phyloP scores from a whole-genome alignment of 129 eudicot genomes.

The Ambrosia artemisiifolia region DNA sequence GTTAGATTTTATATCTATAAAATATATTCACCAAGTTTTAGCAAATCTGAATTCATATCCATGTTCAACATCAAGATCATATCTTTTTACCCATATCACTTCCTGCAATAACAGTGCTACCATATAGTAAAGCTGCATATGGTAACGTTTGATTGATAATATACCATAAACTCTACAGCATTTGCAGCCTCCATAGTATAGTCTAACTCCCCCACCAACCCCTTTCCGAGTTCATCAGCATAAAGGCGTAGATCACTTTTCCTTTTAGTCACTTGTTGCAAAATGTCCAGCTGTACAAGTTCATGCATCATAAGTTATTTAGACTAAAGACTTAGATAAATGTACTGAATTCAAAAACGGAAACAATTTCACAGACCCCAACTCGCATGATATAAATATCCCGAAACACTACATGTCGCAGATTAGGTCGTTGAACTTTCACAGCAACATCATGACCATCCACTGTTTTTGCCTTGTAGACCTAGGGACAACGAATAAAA shows the following conservation, averaged over 20 bases:
- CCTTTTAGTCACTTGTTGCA: slow-evolving; percentile 81
- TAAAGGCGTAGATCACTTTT: slow-evolving; percentile 79
- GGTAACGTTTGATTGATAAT: neutral
- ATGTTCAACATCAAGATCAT: slow-evolving; percentile 8
- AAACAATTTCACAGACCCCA: slow-evolving; percentile 72
- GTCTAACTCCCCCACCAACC: slow-evolving; percentile 92
- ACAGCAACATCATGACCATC: slow-evolving; percentile 87
- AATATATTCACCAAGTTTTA: neutral
- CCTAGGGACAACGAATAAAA: slow-evolving; percentile 40
- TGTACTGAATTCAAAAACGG: slow-evolving; percentile 12
- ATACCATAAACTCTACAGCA: slow-evolving; percentile 78
- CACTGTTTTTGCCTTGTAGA: slow-evolving; percentile 72
- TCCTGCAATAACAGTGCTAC: slow-evolving; percentile 17
- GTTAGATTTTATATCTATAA: slow-evolving; percentile 4
- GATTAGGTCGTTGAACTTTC: slow-evolving; percentile 97
- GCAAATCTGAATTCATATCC: slow-evolving; percentile 5
- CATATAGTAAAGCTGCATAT: slow-evolving; percentile 5
- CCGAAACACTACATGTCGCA: slow-evolving; percentile 77
- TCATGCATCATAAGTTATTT: slow-evolving; percentile 28
- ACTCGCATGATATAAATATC: slow-evolving; percentile 90
- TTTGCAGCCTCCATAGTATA: slow-evolving; percentile 91
- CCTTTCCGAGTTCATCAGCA: slow-evolving; percentile 99
- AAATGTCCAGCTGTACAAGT: slow-evolving; percentile 63
- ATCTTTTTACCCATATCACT: slow-evolving; percentile 11
- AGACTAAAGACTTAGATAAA: slow-evolving; percentile 17